Evolutionary conservation across 306 rosid genomes (phyloP).

Genomic region (Vigna radiata): DNA sequence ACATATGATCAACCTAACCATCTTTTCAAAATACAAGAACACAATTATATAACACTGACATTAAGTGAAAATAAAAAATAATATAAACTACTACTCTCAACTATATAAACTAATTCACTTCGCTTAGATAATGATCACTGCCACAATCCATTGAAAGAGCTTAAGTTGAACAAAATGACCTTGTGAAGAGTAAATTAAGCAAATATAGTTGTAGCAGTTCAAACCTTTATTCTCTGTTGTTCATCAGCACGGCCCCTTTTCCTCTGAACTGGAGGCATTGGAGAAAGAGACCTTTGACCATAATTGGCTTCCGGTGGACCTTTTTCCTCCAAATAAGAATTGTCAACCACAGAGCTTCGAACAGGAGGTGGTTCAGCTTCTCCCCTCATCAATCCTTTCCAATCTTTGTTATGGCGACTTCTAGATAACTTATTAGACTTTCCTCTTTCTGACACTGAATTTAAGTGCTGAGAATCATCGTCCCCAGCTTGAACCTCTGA

Average conservation of each 20-base stretch:
- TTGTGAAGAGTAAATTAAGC: constrained; percentile 21
- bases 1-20: constrained; percentile 12
- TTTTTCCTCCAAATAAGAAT: constrained; percentile 53
- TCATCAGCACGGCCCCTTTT: constrained; percentile 81
- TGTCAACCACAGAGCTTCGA: constrained; percentile 62
- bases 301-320: constrained; percentile 43
- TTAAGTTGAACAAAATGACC: constrained; percentile 2
- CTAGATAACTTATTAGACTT: constrained; percentile 57
- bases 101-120: constrained; percentile 11
- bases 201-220: constrained; percentile 23
- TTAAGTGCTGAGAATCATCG: constrained; percentile 49
- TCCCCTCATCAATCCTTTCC: constrained; percentile 77
- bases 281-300: constrained; percentile 59
- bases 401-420: constrained; percentile 75
- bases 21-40: constrained; percentile 9
- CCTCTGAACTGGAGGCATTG: constrained; percentile 57
- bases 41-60: not conserved
- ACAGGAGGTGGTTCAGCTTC: constrained; percentile 72
- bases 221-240: constrained; percentile 66
- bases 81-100: constrained; percentile 5
- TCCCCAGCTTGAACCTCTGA: constrained; percentile 54
- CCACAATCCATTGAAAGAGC: not conserved
- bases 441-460: constrained; percentile 65
- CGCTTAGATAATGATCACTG: not conserved
- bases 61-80: constrained; percentile 9